These are phyloP conservation scores for Plasmodium falciparum DNA, from an alignment of 169 alveolate genomes.

Conservation along the genomic window DNA sequence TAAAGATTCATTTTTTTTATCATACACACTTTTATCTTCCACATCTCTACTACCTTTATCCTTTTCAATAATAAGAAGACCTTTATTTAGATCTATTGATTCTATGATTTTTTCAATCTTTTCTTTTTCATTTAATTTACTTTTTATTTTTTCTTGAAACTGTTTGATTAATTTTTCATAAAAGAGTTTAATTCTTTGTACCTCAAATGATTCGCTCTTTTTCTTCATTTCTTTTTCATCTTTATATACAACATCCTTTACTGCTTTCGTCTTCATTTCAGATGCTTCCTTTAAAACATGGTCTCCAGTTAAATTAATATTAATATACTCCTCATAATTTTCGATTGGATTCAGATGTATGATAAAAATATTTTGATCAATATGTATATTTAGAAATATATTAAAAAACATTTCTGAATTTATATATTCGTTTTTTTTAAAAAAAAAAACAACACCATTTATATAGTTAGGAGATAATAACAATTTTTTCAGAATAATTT, in stretches of 20 bases:
- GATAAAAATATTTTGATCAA: constrained; percentile 35
- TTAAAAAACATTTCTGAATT: constrained; percentile 42
- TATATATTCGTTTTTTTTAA: constrained; percentile 65
- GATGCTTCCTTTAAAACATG: background rate
- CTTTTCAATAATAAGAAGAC: background rate
- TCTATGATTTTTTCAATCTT: constrained; percentile 58
- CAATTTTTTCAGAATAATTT: constrained; percentile 35
- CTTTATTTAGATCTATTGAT: constrained; percentile 14
- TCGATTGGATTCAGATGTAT: constrained; percentile 54
- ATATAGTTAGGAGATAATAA: constrained; percentile 49
- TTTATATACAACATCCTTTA: background rate
- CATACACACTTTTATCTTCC: background rate
- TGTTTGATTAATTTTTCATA: constrained; percentile 51
- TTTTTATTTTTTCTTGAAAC: constrained; percentile 45
- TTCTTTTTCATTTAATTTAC: constrained; percentile 44
- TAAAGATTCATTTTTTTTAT: no score
- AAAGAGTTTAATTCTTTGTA: constrained; percentile 38
- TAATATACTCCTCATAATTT: constrained; percentile 28
- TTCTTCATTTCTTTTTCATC: constrained; percentile 3
- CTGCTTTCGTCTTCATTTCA: background rate
- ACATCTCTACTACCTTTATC: constrained; percentile 7
- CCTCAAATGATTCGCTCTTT: background rate
- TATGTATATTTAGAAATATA: constrained; percentile 7
- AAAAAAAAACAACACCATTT: constrained; percentile 56
- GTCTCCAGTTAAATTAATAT: background rate